Evolutionary conservation across 2,329 filamentous ascomycete species (phyloP).

Genomic region (Colletotrichum lentis): DNA sequence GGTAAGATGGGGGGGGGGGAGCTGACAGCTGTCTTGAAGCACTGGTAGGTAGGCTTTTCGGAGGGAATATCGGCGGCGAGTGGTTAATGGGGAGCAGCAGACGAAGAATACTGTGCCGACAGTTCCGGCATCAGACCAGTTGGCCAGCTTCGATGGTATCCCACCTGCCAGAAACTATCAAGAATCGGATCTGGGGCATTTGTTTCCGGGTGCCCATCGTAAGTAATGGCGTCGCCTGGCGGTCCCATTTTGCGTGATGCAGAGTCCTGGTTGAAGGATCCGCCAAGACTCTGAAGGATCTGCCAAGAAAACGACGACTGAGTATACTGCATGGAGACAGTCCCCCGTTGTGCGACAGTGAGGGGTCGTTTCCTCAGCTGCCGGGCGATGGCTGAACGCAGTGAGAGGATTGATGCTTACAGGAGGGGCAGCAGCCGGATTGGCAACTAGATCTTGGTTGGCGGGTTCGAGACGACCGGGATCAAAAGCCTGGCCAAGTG

Average conservation of each 20-base stretch:
- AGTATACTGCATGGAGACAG: background rate
- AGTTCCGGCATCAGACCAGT: background rate
- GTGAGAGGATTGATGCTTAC: background rate
- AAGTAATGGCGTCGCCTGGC: background rate
- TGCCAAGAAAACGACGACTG: slow-evolving; percentile 20
- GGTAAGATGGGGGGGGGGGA: no score
- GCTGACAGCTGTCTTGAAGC: background rate
- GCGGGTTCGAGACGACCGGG: background rate
- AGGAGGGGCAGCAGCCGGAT: background rate
- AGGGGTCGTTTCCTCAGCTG: background rate
- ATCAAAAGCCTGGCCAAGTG: background rate
- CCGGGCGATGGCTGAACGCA: background rate
- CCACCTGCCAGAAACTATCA: slow-evolving; percentile 25
- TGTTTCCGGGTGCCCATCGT: background rate
- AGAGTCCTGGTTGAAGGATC: slow-evolving; percentile 20
- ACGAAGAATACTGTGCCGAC: background rate
- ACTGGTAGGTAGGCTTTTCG: background rate
- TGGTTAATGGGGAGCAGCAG: background rate
- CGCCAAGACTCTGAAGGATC: slow-evolving; percentile 25
- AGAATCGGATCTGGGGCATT: background rate
- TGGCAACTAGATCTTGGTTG: background rate
- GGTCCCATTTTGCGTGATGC: background rate
- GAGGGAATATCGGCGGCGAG: background rate
- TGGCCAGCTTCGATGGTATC: background rate
- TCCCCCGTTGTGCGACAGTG: background rate